Evolutionary conservation across 495 filamentous ascomycete genomes (phyloP).

Genomic region (Podospora bellae-mahoneyi): DNA sequence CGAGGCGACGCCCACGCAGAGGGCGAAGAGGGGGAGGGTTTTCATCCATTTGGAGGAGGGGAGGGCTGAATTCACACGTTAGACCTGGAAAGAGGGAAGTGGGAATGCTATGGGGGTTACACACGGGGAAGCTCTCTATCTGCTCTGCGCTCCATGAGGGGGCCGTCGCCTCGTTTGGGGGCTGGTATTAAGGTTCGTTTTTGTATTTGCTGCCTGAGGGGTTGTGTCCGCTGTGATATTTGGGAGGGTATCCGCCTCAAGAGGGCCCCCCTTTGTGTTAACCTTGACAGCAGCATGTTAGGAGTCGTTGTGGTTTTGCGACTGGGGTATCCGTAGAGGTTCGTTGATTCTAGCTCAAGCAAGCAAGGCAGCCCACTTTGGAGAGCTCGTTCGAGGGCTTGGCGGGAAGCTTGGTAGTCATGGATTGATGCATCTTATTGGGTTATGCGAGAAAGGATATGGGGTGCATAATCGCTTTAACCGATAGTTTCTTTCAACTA

Average conservation of each 20-base stretch:
- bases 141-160: slow-evolving; percentile 72
- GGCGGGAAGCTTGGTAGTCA: not conserved
- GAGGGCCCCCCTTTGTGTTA: slow-evolving; percentile 32
- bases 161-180: slow-evolving; percentile 57
- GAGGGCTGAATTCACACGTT: not conserved
- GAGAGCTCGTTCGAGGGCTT: not conserved
- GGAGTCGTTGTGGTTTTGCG: not conserved
- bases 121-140: slow-evolving; percentile 74
- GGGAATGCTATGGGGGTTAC: slow-evolving; percentile 14
- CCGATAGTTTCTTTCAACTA: not conserved
- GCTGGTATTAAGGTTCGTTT: slow-evolving; percentile 41
- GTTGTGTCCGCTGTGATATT: slow-evolving; percentile 6
- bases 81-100: not conserved
- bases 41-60: slow-evolving; percentile 41
- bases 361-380: not conserved
- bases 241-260: slow-evolving; percentile 18
- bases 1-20: slow-evolving; percentile 60
- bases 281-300: slow-evolving; percentile 37
- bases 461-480: not conserved
- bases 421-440: not conserved
- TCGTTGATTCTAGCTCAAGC: not conserved
- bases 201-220: slow-evolving; percentile 4
- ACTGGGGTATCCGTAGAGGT: not conserved
- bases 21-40: slow-evolving; percentile 54
- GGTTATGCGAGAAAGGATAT: not conserved